These are phyloP conservation scores for Heritiera littoralis DNA, from an alignment of 345 rosid species.

Conservation along the genomic window DNA sequence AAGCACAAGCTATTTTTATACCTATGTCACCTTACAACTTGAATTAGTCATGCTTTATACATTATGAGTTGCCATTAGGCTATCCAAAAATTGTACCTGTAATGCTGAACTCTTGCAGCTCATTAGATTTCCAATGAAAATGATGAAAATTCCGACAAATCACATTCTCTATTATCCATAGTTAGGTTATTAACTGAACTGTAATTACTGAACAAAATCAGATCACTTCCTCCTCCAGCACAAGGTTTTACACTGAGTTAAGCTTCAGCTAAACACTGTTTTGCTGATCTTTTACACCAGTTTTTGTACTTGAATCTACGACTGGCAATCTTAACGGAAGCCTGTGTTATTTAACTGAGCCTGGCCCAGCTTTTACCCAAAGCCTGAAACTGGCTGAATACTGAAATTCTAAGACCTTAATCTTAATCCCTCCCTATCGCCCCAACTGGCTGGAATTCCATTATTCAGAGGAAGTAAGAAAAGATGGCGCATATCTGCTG, in stretches of 20 bases:
- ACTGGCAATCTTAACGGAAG: background rate
- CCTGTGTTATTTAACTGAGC: background rate
- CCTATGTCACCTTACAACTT: background rate
- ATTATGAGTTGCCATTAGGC: constrained; percentile 9
- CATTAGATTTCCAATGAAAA: background rate
- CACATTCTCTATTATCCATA: background rate
- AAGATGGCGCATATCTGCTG: background rate
- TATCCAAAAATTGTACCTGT: background rate
- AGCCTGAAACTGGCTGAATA: background rate
- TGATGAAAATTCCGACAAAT: background rate
- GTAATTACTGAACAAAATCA: background rate
- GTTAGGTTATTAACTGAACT: background rate
- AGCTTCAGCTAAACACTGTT: background rate
- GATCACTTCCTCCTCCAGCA: background rate
- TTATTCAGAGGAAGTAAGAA: background rate
- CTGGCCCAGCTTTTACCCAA: background rate
- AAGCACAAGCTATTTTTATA: background rate
- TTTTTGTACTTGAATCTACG: background rate
- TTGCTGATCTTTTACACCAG: background rate
- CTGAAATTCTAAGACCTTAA: background rate
- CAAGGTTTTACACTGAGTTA: background rate
- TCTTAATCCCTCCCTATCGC: background rate
- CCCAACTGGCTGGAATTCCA: background rate
- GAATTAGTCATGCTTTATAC: background rate
- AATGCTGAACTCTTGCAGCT: constrained; percentile 2